A percentile compares a stretch with the other conserved stretches of the same genome.
These are phyloP conservation scores for Leccinum imitatum DNA, from an alignment of 768 basidiomycete genomes.

Conservation along the genomic window DNA sequence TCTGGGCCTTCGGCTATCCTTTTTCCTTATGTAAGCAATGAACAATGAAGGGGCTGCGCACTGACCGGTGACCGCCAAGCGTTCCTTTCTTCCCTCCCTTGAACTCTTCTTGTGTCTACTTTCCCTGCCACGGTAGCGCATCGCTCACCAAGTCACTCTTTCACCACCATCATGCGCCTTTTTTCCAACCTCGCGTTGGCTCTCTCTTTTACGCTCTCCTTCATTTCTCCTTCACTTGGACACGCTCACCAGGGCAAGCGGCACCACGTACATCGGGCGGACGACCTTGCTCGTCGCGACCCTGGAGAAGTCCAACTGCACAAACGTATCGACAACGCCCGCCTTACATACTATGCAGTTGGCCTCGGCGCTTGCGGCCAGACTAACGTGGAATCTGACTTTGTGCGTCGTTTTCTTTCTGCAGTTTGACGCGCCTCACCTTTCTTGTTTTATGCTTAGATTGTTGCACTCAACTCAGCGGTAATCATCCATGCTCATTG, in stretches of 20 bases:
- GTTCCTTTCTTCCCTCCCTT: not conserved
- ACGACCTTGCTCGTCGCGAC: conserved; percentile 26
- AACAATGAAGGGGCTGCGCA: not conserved
- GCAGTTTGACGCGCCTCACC: conserved; percentile 1
- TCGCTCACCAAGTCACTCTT: conserved; percentile 25
- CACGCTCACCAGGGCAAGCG: conserved; percentile 23
- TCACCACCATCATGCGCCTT: conserved; percentile 23
- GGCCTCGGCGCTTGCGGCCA: conserved; percentile 47
- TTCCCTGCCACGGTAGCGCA: conserved; percentile 2
- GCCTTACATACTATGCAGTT: conserved; percentile 40
- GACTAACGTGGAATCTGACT: conserved; percentile 31
- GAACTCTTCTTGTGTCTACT: conserved; percentile 7
- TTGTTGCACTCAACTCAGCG: conserved; percentile 47
- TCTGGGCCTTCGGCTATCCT: not conserved
- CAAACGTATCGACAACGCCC: conserved; percentile 23
- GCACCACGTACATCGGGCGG: conserved; percentile 24
- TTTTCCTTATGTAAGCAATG: not conserved
- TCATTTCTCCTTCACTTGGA: conserved; percentile 19
- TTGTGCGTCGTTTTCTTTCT: conserved; percentile 26
- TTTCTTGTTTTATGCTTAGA: conserved; percentile 32
- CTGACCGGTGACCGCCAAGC: not conserved
- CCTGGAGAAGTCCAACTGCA: conserved; percentile 23
- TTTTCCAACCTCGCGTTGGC: conserved; percentile 20
- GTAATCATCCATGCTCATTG: conserved; percentile 12
- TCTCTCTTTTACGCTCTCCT: conserved; percentile 19